Evolutionary conservation across 768 basidiomycete genomes (phyloP).

Genomic region (Pisolithus orientalis): DNA sequence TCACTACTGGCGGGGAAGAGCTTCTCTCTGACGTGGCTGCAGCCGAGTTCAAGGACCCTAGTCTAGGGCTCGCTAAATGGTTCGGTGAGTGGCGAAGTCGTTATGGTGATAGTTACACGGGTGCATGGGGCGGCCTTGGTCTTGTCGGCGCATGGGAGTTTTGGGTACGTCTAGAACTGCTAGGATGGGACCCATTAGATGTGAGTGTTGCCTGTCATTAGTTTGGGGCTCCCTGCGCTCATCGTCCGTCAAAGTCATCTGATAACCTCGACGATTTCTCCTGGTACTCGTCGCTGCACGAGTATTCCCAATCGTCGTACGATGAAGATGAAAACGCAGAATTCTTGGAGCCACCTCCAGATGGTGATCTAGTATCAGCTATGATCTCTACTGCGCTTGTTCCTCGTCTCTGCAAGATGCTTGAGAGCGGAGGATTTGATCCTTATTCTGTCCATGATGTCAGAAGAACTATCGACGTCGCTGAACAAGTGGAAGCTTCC

Average conservation of each 20-base stretch:
- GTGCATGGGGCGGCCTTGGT: conserved; percentile 87
- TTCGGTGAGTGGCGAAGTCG: conserved; percentile 70
- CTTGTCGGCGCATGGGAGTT: conserved; percentile 91
- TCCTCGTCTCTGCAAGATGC: conserved; percentile 63
- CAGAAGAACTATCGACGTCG: conserved; percentile 60
- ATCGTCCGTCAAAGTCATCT: conserved; percentile 32
- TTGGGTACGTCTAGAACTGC: conserved; percentile 81
- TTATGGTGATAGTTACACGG: conserved; percentile 75
- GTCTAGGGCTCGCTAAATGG: conserved; percentile 58
- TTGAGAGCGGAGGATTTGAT: conserved; percentile 80
- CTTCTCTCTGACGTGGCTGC: conserved; percentile 79
- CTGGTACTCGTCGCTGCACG: conserved; percentile 77
- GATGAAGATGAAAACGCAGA: conserved; percentile 39
- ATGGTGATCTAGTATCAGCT: conserved; percentile 81
- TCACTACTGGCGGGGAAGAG: conserved; percentile 44
- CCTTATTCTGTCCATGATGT: conserved; percentile 67
- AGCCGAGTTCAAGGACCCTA: conserved; percentile 78
- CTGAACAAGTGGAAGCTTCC: conserved; percentile 75
- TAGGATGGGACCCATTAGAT: conserved; percentile 85
- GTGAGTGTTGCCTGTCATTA: conserved; percentile 33
- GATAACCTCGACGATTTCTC: conserved; percentile 68
- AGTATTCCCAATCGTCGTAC: conserved; percentile 51
- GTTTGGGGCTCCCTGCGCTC: background rate
- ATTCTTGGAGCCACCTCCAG: conserved; percentile 63
- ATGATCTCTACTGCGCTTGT: conserved; percentile 84